These are phyloP conservation scores for Stephania cephalantha DNA, from an alignment of 164 flowering plant genomes.

Conservation along the genomic window DNA sequence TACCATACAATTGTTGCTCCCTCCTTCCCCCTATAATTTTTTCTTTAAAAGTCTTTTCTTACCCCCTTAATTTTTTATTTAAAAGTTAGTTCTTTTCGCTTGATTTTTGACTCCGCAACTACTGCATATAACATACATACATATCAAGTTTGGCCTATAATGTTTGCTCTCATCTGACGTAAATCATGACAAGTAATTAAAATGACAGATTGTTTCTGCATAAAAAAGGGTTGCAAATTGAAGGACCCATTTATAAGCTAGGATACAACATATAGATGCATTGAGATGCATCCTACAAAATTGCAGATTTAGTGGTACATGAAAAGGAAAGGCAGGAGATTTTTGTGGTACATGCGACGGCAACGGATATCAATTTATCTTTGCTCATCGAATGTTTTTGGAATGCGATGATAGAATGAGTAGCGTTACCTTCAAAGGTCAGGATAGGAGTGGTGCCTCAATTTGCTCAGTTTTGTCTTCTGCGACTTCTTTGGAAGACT, in stretches of 20 bases:
- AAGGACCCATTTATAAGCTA: background rate
- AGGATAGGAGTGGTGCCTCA: conserved; percentile 51
- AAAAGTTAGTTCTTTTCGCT: no score
- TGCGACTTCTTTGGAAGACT: conserved; percentile 7
- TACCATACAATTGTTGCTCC: no score
- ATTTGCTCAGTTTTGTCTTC: conserved; percentile 19
- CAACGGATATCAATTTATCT: background rate
- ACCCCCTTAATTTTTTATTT: no score
- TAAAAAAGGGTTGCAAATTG: no score
- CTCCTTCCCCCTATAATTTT: no score
- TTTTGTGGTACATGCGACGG: background rate
- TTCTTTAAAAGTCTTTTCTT: no score
- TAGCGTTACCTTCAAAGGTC: background rate
- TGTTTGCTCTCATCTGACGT: no score
- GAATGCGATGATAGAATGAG: background rate
- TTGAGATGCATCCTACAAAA: background rate
- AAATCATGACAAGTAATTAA: no score
- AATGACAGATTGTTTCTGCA: no score
- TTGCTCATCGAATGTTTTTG: background rate
- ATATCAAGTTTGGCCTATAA: no score
- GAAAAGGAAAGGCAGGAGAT: background rate
- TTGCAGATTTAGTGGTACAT: background rate
- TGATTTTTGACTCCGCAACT: no score
- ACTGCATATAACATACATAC: no score
- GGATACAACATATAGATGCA: background rate